Conservation (phyloP, 768 basidiomycete species). For the Boletus patriciae region DNA sequence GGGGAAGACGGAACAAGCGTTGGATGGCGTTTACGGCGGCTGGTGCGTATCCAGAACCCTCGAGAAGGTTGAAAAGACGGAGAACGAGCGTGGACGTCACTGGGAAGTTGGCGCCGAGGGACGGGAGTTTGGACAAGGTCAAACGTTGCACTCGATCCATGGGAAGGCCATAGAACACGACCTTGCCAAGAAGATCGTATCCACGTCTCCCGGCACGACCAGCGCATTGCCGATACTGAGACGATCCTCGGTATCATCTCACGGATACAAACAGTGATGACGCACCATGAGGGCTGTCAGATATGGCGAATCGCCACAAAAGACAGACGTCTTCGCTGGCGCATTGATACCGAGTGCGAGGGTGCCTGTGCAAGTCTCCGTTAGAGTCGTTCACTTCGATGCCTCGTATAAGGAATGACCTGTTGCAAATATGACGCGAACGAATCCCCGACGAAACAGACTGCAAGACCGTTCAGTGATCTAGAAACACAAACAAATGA, state of each 20-base stretch:
- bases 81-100: constrained; percentile 64
- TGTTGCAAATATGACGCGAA: constrained; percentile 68
- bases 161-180: constrained; percentile 69
- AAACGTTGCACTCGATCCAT: constrained; percentile 64
- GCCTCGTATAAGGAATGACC: constrained; percentile 32
- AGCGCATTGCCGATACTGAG: constrained; percentile 69
- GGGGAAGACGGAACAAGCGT: constrained; percentile 56
- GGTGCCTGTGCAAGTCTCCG: constrained; percentile 43
- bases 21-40: constrained; percentile 50
- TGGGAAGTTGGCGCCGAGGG: constrained; percentile 63
- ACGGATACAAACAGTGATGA: background rate
- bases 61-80: constrained; percentile 62
- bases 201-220: constrained; percentile 75
- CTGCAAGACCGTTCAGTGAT: background rate
- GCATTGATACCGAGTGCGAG: constrained; percentile 77
- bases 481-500: background rate
- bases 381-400: constrained; percentile 1
- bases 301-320: constrained; percentile 61
- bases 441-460: constrained; percentile 59
- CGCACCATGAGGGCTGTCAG: constrained; percentile 60
- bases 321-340: constrained; percentile 64
- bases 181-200: constrained; percentile 66
- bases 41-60: constrained; percentile 54
- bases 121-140: constrained; percentile 60
- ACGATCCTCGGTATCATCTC: background rate